Conservation (phyloP, 768 basidiomycete species). For the Filobasidium wieringae region DNA sequence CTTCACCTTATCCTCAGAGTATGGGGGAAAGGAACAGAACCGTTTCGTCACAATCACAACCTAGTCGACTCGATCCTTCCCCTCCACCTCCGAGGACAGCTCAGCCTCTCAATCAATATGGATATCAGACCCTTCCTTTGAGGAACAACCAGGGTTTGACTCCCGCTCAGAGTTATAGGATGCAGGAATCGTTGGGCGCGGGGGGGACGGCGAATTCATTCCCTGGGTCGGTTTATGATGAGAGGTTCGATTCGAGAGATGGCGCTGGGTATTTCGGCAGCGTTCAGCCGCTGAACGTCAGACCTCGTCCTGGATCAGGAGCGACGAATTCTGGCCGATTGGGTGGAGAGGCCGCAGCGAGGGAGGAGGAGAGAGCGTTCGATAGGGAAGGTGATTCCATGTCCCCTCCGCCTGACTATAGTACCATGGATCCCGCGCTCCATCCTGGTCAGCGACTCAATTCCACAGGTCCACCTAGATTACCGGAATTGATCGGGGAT, state of each 20-base stretch:
- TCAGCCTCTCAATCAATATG: too few relatives aligned
- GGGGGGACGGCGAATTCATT: not conserved
- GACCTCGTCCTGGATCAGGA: not conserved
- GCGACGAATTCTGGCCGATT: too few relatives aligned
- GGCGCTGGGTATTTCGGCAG: not conserved
- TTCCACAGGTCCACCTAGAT: not conserved
- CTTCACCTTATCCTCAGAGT: too few relatives aligned
- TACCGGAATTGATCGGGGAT: slow-evolving; percentile 7
- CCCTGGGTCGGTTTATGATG: slow-evolving; percentile 4
- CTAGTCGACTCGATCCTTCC: too few relatives aligned
- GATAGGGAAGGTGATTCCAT: not conserved
- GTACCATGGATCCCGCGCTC: not conserved
- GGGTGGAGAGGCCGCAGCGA: not conserved
- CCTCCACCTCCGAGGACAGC: too few relatives aligned
- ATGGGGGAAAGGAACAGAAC: too few relatives aligned
- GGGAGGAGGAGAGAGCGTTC: not conserved
- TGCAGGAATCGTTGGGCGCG: not conserved
- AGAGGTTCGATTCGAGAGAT: not conserved
- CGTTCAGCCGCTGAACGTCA: not conserved
- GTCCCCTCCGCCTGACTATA: slow-evolving; percentile 11
- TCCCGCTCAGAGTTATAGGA: not conserved
- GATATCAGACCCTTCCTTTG: not conserved
- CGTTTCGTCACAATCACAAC: too few relatives aligned
- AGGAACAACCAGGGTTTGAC: not conserved
- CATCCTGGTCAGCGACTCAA: not conserved